Base-by-base conservation (phyloP, 192 early-diverging fungal species). In the Coemansia sp. region DNA sequence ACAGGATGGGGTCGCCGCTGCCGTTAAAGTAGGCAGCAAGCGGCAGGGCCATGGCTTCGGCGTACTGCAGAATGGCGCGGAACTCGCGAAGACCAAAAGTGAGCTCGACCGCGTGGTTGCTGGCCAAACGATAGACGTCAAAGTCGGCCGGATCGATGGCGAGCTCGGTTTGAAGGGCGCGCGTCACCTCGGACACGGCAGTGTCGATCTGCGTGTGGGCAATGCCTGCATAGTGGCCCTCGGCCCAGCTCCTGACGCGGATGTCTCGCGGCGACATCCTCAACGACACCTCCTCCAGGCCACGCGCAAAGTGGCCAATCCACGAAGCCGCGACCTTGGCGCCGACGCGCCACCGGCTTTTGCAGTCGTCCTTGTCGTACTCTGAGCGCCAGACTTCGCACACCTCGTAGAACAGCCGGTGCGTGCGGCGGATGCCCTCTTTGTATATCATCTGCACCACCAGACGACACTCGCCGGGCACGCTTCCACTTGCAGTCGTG, bases 51-150 rank as follows among this genome's bases (percentile, higher is more conserved):
- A 69, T 75, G 8, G 69, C 72, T 25, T 84, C 77, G 0, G 83
- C 83, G 36, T 78, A 84, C 61, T 66, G 65, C n/a, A 84, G 49
- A 7, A 77, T 61, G 7, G 83, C 77, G 17, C 65, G 66, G 63
- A 81, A 77, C 56, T 84, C 83, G 29, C 75, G 74, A 57, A 84
- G 62, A 31, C 67, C 72, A 64, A 81, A 75, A 2, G 78, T 80
- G 28, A 84, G 73, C 66, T 84, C 83, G 11, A 71, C 49, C 12
- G 66, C 58, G 34, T 66, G 69, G 33, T 48, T n/a, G 3, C 55
- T 40, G 7, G 66, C 55, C 17, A 84, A 30, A 22, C 34, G 29
- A 63, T 81, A 84, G 25, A 60, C 28, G 60, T 84, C 83, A 67
- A 84, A 84, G 56, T 84, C 83, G 33, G 72, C 72, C 0, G 67